Base-by-base conservation (phyloP, 208 protist genomes). In the Leishmania tropica region DNA sequence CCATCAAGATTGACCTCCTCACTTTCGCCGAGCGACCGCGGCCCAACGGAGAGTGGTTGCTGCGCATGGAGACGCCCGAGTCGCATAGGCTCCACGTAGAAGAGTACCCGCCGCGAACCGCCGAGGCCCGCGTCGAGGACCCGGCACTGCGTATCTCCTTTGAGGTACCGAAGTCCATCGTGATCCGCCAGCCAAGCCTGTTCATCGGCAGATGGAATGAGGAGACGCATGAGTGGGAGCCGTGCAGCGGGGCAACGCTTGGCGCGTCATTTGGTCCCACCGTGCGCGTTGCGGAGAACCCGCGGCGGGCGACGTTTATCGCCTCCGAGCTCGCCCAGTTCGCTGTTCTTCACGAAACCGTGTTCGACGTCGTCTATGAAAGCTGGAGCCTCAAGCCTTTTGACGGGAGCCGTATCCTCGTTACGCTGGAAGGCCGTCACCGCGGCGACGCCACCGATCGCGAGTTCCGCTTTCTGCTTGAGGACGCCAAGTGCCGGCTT, bases 301-400 rank as follows among this genome's bases (percentile, higher is more conserved):
- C 79, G 42, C 86, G 93, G 37, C 85, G 87, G 1, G 90, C 89
- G 35, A 93, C 92, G 47, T 98, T 98, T 81, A 56, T 82, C 37
- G 92, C 91, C 42, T 77, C 81, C 15, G 92, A 97, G 87, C 90
- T 98, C n/a, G 85, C 91, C 6, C 92, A 93, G 73, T 96, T 97
- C 72, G 95, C 96, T 24, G 85, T 98, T 37, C 89, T 98, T 24
- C 96, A 98, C 77, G 95, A 97, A 78, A 97, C 93, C 56, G 93
- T 90, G 42, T 97, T 94, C 85, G 96, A 98, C 81, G 90, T 93
- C n/a, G 88, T 93, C n/a, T 98, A 93, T 80, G 95, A 97, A 77
- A 81, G 84, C 47, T 98, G 94, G 95, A 87, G 86, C 60, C 54
- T 98, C 35, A 87, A 93, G 60, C 95, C 96, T 3, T 67, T 97